A percentile compares a stretch with the other conserved stretches of the same genome.
Evolutionary conservation across 2,329 filamentous ascomycete genomes (phyloP).

Genomic region (Botrytis fabae): DNA sequence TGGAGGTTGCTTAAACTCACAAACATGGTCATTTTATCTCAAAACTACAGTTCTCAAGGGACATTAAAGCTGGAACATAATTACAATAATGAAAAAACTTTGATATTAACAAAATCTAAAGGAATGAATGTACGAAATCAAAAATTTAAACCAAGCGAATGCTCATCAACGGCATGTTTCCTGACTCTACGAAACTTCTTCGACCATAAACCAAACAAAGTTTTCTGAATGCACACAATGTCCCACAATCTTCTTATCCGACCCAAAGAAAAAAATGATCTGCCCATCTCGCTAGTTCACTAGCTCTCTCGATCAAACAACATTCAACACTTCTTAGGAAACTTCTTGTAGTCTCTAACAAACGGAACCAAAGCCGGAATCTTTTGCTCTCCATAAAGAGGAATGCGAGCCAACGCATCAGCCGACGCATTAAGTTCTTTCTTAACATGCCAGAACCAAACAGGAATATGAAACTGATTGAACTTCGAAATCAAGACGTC

Average conservation of each 20-base stretch:
- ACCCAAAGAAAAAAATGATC: neutral
- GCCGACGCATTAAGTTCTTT: constrained; percentile 18
- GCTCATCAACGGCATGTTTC: neutral
- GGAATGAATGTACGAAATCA: neutral
- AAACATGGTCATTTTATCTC: neutral
- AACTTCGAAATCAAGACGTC: constrained; percentile 11
- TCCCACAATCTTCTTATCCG: neutral
- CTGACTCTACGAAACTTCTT: neutral
- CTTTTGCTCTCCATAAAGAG: neutral
- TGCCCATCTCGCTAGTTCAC: neutral
- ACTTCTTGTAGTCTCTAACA: neutral
- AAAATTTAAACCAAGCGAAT: no score
- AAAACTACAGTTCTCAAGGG: neutral
- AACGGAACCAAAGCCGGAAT: neutral
- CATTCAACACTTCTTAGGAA: neutral
- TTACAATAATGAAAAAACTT: accelerated
- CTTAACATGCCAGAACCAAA: constrained; percentile 27
- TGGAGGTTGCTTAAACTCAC: neutral
- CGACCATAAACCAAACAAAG: neutral
- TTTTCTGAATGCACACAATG: no score
- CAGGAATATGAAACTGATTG: constrained; percentile 8
- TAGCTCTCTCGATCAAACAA: neutral
- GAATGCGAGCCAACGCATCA: constrained; percentile 14
- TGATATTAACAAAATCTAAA: neutral
- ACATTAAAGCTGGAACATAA: neutral